These are phyloP conservation scores for Pseudozyma thailandica DNA, from an alignment of 1,284 basidiomycete species.

Conservation along the genomic window DNA sequence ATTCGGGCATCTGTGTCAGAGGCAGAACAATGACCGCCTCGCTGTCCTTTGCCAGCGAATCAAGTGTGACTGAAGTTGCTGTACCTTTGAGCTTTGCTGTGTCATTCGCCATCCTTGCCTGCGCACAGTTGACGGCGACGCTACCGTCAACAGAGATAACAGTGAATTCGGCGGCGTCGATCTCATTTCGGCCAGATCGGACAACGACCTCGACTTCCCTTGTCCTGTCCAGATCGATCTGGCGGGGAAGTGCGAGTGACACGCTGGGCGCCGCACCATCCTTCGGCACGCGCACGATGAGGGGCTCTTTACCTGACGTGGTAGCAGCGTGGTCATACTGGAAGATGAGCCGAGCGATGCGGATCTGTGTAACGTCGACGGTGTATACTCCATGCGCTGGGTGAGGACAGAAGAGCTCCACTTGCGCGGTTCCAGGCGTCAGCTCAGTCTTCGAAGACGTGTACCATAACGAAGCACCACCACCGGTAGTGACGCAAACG, in stretches of 20 bases:
- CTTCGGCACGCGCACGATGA: slow-evolving; percentile 49
- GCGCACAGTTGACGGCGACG: slow-evolving; percentile 6
- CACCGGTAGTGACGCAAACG: slow-evolving; percentile 48
- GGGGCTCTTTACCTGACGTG: slow-evolving; percentile 9
- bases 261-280: slow-evolving; percentile 55
- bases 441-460: slow-evolving; percentile 42
- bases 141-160: slow-evolving; percentile 19
- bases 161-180: slow-evolving; percentile 37
- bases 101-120: not conserved
- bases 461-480: slow-evolving; percentile 55
- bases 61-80: slow-evolving; percentile 2
- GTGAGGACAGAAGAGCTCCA: slow-evolving; percentile 51
- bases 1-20: slow-evolving; percentile 25
- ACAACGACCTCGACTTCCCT: slow-evolving; percentile 48
- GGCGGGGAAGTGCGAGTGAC: slow-evolving; percentile 18
- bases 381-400: slow-evolving; percentile 53
- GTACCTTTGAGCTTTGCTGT: not conserved
- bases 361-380: slow-evolving; percentile 62
- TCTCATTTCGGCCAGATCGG: slow-evolving; percentile 43
- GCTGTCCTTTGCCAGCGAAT: slow-evolving; percentile 1
- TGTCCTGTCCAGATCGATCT: slow-evolving; percentile 53
- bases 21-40: slow-evolving; percentile 28
- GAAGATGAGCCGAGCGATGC: slow-evolving; percentile 51
- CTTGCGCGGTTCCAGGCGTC: slow-evolving; percentile 31
- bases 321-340: slow-evolving; percentile 48